phyloP scores from a whole-genome alignment of 192 early-diverging fungal species.

The Kickxella alabastrina region DNA sequence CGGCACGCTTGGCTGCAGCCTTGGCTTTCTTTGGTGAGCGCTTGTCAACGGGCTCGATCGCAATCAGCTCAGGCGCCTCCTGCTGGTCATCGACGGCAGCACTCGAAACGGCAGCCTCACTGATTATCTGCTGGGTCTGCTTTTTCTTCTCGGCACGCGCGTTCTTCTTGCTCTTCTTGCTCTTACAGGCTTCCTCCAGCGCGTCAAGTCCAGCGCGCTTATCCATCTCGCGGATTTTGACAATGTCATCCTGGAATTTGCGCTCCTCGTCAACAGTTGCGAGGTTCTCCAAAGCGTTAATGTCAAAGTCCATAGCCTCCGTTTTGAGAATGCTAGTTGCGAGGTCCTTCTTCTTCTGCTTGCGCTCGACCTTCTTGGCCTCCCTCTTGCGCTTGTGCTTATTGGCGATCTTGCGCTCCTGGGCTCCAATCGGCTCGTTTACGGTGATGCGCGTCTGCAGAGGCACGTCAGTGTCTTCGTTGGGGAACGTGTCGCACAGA shows the following conservation, averaged over 20 bases:
- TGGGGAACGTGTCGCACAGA: slow-evolving; percentile 44
- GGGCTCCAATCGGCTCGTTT: slow-evolving; percentile 27
- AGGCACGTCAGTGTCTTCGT: slow-evolving; percentile 36
- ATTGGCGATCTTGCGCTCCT: slow-evolving; percentile 38
- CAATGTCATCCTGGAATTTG: slow-evolving; percentile 31
- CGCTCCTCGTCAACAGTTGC: slow-evolving; percentile 37
- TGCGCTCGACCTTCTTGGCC: slow-evolving; percentile 24
- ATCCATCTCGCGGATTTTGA: slow-evolving; percentile 38
- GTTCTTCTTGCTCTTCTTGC: slow-evolving; percentile 28
- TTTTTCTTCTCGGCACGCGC: slow-evolving; percentile 27
- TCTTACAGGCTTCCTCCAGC: slow-evolving; percentile 6
- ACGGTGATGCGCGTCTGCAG: slow-evolving; percentile 18
- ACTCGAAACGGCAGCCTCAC: background rate
- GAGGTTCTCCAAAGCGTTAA: slow-evolving; percentile 34
- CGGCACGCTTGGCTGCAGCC: background rate
- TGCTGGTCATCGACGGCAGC: background rate
- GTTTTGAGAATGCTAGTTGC: slow-evolving; percentile 11
- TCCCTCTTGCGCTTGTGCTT: slow-evolving; percentile 44
- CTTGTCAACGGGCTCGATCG: slow-evolving; percentile 1
- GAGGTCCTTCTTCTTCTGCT: slow-evolving; percentile 16
- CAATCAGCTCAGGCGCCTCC: slow-evolving; percentile 21
- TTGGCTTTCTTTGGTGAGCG: no score
- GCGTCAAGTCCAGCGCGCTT: slow-evolving; percentile 19
- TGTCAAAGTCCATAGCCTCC: slow-evolving; percentile 17
- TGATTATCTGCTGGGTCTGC: slow-evolving; percentile 10